Percentiles rank a stretch among this genome's conserved stretches.
These are phyloP conservation scores for Escovopsis weberi DNA, from an alignment of 2,329 filamentous ascomycete species.

Conservation along the genomic window DNA sequence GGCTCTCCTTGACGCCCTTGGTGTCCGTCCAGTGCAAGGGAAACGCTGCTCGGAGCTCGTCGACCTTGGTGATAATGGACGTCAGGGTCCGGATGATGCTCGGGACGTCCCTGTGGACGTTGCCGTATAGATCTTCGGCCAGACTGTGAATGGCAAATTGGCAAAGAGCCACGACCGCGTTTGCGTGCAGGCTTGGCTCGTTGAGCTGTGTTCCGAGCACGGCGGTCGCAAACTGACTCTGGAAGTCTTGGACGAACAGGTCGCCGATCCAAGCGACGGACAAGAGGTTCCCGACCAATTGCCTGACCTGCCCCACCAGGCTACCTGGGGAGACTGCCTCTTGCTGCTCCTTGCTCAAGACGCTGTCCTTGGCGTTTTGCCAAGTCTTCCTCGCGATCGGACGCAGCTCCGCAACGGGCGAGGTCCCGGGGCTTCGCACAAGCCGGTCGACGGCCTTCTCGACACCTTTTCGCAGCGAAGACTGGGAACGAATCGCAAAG, in stretches of 20 bases:
- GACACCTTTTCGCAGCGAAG: conserved; percentile 27
- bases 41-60: conserved; percentile 46
- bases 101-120: conserved; percentile 71
- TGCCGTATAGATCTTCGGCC: conserved; percentile 68
- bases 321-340: conserved; percentile 36
- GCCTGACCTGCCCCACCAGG: conserved; percentile 31
- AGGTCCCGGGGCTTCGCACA: conserved; percentile 31
- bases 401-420: conserved; percentile 32
- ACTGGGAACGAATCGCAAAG: conserved; percentile 24
- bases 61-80: conserved; percentile 49
- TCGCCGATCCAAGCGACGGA: conserved; percentile 41
- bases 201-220: conserved; percentile 63
- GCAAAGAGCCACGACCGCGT: conserved; percentile 57
- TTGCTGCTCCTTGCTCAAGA: conserved; percentile 39
- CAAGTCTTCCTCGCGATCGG: conserved; percentile 37
- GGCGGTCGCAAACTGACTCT: conserved; percentile 47
- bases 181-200: conserved; percentile 50
- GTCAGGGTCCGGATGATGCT: conserved; percentile 62
- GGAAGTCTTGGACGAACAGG: conserved; percentile 57
- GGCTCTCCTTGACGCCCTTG: conserved; percentile 35
- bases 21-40: conserved; percentile 70
- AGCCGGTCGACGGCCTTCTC: conserved; percentile 31
- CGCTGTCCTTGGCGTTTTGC: conserved; percentile 30
- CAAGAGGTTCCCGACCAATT: conserved; percentile 31
- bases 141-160: conserved; percentile 59